A percentile compares a stretch with the other conserved stretches of the same genome.
Evolutionary conservation across 2,329 filamentous ascomycete species (phyloP).

Genomic region (Aspergillus melleus): DNA sequence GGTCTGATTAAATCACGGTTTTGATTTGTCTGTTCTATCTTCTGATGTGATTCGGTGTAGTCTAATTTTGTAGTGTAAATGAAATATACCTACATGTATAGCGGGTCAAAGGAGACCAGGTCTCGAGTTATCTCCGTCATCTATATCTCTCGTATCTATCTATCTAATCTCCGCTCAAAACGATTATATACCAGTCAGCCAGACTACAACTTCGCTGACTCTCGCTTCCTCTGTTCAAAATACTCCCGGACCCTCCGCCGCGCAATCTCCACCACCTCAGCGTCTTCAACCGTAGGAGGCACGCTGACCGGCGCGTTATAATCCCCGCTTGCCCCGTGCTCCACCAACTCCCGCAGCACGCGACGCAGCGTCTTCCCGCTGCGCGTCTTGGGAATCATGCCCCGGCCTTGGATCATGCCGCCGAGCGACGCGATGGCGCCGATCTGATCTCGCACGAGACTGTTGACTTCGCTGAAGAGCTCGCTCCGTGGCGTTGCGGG

Average conservation of each 20-base stretch:
- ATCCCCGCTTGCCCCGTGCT: conserved; percentile 74
- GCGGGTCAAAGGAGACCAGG: no score
- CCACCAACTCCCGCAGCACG: conserved; percentile 78
- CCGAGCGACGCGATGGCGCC: conserved; percentile 83
- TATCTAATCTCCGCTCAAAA: no score
- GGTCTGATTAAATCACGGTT: not conserved
- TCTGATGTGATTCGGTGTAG: no score
- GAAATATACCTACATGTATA: no score
- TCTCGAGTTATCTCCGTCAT: no score
- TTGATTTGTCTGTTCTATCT: not conserved
- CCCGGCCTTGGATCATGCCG: conserved; percentile 79
- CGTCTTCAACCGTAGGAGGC: conserved; percentile 84
- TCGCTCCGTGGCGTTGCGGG: conserved; percentile 40
- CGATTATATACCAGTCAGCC: not conserved
- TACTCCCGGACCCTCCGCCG: conserved; percentile 72
- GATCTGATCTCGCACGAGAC: conserved; percentile 73
- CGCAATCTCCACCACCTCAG: conserved; percentile 70
- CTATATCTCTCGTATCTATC: no score
- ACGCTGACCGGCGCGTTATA: conserved; percentile 71
- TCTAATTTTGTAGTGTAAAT: no score
- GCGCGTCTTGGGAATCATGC: conserved; percentile 88
- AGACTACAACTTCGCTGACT: conserved; percentile 47
- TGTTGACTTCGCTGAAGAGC: conserved; percentile 47
- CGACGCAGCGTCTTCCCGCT: conserved; percentile 88
- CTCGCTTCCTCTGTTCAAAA: conserved; percentile 53